Percentiles rank a stretch among this genome's conserved stretches.
phyloP scores from a whole-genome alignment of 1,284 basidiomycete genomes.

The Apiotrichum veenhuisii region DNA sequence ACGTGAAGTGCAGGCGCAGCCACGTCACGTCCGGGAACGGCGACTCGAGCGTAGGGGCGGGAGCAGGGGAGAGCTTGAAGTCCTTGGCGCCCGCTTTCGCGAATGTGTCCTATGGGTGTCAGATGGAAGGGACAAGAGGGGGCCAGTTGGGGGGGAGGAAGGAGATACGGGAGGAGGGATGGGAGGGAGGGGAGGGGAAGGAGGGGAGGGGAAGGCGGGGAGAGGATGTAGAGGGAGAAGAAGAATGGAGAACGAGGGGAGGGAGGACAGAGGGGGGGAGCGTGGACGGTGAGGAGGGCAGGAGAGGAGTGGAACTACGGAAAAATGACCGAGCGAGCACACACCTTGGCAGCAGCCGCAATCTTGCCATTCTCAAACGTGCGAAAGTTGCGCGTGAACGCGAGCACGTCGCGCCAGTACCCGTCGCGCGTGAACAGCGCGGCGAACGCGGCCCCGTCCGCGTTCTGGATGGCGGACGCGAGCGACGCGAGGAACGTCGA shows the following conservation, averaged over 20 bases:
- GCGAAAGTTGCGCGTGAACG: conserved; percentile 36
- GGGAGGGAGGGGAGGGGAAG: too few species aligned
- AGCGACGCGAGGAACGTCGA: background rate
- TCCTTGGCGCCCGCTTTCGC: conserved; percentile 44
- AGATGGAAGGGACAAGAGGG: too few species aligned
- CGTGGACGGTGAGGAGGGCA: too few species aligned
- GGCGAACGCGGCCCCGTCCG: conserved; percentile 25
- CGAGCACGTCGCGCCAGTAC: conserved; percentile 37
- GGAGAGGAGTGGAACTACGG: too few species aligned
- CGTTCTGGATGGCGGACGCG: background rate
- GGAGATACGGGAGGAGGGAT: too few species aligned
- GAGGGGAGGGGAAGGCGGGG: too few species aligned
- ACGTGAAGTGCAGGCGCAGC: conserved; percentile 61
- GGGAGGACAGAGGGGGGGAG: too few species aligned
- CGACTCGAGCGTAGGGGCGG: conserved; percentile 45
- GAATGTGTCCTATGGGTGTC: conserved; percentile 50
- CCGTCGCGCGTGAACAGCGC: conserved; percentile 30
- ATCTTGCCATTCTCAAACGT: conserved; percentile 31
- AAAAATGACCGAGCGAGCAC: too few species aligned
- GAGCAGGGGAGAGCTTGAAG: conserved; percentile 48
- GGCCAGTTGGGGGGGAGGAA: too few species aligned
- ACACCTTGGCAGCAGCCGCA: conserved; percentile 26
- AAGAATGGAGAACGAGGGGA: too few species aligned
- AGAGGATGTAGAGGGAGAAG: too few species aligned
- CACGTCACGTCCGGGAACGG: conserved; percentile 60